Evolutionary conservation across 805 yeast genomes (phyloP).

Genomic region (Pichia kluyveri): DNA sequence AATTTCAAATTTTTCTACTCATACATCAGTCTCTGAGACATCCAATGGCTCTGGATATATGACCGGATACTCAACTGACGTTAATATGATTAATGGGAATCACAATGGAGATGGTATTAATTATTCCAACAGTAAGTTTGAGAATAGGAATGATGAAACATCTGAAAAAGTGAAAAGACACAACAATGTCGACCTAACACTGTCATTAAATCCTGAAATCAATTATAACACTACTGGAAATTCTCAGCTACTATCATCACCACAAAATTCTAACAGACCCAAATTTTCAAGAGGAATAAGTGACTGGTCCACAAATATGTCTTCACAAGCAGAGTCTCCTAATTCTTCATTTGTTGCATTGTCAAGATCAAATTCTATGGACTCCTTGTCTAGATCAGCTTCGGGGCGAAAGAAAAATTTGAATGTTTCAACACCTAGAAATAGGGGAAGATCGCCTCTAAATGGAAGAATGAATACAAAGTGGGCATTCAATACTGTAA

Average conservation of each 20-base stretch:
- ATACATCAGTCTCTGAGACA: conserved; percentile 43
- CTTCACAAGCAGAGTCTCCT: conserved; percentile 25
- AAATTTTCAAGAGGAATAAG: conserved; percentile 24
- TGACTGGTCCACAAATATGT: conserved; percentile 22
- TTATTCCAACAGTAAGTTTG: background rate
- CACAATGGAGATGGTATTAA: background rate
- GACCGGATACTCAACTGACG: conserved; percentile 30
- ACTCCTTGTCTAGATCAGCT: conserved; percentile 22
- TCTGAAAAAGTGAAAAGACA: background rate
- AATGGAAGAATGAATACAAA: conserved; percentile 22
- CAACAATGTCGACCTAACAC: background rate
- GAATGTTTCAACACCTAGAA: conserved; percentile 5
- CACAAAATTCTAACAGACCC: conserved; percentile 15
- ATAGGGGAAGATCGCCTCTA: conserved; percentile 27
- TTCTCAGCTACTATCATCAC: conserved; percentile 2
- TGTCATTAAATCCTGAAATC: background rate
- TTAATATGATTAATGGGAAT: background rate
- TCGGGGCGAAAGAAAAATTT: conserved; percentile 18
- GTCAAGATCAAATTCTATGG: conserved; percentile 29
- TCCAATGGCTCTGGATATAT: conserved; percentile 35
- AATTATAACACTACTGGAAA: background rate
- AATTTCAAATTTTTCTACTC: conserved; percentile 40
- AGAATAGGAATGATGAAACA: background rate
- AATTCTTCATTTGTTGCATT: conserved; percentile 25
- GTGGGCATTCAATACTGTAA: conserved; percentile 18